phyloP scores from a whole-genome alignment of 2,329 filamentous ascomycete species.

The Diaporthe capsici region DNA sequence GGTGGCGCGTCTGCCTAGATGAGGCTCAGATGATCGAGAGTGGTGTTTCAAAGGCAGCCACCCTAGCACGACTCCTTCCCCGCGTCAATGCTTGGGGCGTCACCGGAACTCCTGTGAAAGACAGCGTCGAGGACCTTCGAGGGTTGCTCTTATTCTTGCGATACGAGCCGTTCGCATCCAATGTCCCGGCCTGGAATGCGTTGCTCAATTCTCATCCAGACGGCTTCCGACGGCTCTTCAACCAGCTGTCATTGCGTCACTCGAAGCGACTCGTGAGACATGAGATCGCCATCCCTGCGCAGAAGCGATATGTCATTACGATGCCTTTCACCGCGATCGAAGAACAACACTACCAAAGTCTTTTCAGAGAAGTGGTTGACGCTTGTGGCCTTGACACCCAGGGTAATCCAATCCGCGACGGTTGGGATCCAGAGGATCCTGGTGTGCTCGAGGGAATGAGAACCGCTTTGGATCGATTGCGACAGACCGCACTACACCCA shows the following conservation, averaged over 20 bases:
- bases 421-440: slow-evolving; percentile 76
- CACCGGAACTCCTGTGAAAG: slow-evolving; percentile 89
- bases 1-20: slow-evolving; percentile 87
- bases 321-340: slow-evolving; percentile 93
- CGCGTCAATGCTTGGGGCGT: slow-evolving; percentile 92
- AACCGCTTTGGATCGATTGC: slow-evolving; percentile 80
- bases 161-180: slow-evolving; percentile 81
- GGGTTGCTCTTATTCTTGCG: slow-evolving; percentile 86
- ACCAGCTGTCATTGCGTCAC: slow-evolving; percentile 82
- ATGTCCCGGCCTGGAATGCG: slow-evolving; percentile 75
- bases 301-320: slow-evolving; percentile 89
- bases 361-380: slow-evolving; percentile 83
- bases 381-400: slow-evolving; percentile 75
- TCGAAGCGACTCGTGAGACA: slow-evolving; percentile 85
- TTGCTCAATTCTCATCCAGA: slow-evolving; percentile 73
- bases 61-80: slow-evolving; percentile 83
- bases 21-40: slow-evolving; percentile 95
- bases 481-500: slow-evolving; percentile 89
- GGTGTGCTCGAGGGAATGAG: slow-evolving; percentile 79
- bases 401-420: slow-evolving; percentile 72
- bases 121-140: slow-evolving; percentile 75
- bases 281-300: slow-evolving; percentile 84
- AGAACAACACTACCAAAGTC: slow-evolving; percentile 85
- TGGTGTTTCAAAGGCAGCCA: slow-evolving; percentile 86
- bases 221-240: slow-evolving; percentile 79